Evolutionary conservation across 768 basidiomycete species (phyloP).

Genomic region (Lactifluus hygrophoroides): DNA sequence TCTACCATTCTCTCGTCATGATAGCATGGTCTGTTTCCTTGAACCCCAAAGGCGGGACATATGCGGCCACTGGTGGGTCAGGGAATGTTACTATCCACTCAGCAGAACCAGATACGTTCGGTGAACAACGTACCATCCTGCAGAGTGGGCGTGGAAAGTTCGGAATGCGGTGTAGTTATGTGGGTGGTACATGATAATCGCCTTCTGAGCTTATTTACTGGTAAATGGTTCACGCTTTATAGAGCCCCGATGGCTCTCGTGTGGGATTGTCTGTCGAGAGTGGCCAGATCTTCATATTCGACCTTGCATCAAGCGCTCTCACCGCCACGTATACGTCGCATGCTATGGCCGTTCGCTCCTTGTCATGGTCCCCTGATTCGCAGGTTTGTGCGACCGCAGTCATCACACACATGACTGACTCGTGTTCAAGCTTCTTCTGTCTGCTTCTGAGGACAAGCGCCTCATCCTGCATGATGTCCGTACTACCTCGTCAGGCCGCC

Average conservation of each 20-base stretch:
- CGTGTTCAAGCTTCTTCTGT: constrained; percentile 59
- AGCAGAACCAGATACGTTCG: constrained; percentile 58
- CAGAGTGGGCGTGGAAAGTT: constrained; percentile 67
- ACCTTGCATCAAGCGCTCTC: constrained; percentile 59
- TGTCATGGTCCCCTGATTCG: constrained; percentile 86
- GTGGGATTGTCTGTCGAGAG: constrained; percentile 77
- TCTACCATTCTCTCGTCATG: neutral
- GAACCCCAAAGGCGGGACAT: constrained; percentile 63
- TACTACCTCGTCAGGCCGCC: constrained; percentile 45
- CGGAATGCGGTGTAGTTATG: constrained; percentile 67
- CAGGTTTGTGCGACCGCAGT: constrained; percentile 44
- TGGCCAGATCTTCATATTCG: constrained; percentile 85
- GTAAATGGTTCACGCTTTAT: constrained; percentile 9
- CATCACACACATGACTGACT: neutral
- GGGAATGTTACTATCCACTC: constrained; percentile 70
- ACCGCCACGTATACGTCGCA: constrained; percentile 74
- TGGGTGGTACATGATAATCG: constrained; percentile 31
- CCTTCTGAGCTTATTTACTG: neutral
- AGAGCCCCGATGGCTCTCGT: constrained; percentile 85
- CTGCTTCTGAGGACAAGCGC: constrained; percentile 88
- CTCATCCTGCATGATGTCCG: constrained; percentile 88
- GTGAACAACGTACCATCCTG: constrained; percentile 48
- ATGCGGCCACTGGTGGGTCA: constrained; percentile 63
- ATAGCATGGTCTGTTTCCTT: constrained; percentile 81
- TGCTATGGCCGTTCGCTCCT: constrained; percentile 79